Base-by-base conservation (phyloP, 768 basidiomycete species). In the Boletus tomentosulus region DNA sequence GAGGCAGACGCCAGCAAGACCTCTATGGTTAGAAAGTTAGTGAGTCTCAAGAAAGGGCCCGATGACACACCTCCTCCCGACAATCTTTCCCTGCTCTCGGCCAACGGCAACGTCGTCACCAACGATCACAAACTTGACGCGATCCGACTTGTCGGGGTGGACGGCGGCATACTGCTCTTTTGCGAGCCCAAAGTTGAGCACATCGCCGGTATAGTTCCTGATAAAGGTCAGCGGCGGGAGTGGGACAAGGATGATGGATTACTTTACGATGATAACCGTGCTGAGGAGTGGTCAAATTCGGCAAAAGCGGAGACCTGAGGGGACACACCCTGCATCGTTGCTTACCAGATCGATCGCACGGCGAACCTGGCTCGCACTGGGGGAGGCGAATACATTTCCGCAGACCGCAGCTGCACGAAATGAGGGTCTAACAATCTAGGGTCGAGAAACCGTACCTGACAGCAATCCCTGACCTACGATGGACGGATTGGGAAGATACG, bases 81-180 rank as follows among this genome's bases (percentile, higher is more conserved):
- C 92, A 47, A 95, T 85, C 55, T 78, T 83, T 27, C 91, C 91
- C 60, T 93, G 88, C 1, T 82, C 81, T 57, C 75, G 80, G 12
- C 89, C 89, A 27, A 96, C 92, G 3, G 91, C 86, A 34, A 94
- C 92, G 64, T 96, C 93, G 66, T 96, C 93, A 6, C 86, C 92
- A 6, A 96, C 90, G 41, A 93, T 79, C 30, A 95, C 76, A 51
- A 94, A 88, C 62, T 79, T 84, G 65, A 91, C 79, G 27, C 73
- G 73, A 48, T 86, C 79, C 1, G 86, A 79, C 62, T 84, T 83
- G 24, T 83, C 78, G 0, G 89, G 85, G 51, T 87, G 78, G 46
- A 76, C 69, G 5, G 89, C 84, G 3, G 88, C 84, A 56, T 87
- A 86, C 60, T 89, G 87, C 63, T 96, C 92, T 60, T 84, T 87